A percentile compares a stretch with the other conserved stretches of the same genome.
Conservation (phyloP, 2,329 filamentous ascomycete genomes). For the Talaromyces rugulosus region DNA sequence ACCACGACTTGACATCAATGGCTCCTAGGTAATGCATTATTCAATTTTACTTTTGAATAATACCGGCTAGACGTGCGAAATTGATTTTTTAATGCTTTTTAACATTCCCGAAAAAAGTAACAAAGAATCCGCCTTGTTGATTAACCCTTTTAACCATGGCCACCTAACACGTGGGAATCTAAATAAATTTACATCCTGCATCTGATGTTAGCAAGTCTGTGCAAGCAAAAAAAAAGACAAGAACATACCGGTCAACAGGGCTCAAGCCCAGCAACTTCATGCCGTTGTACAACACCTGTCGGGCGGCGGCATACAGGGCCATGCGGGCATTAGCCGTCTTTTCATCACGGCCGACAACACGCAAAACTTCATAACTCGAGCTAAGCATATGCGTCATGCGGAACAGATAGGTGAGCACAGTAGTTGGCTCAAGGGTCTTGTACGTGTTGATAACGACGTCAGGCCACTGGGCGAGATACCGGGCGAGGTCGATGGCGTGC, state of each 20-base stretch:
- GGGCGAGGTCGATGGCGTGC: slow-evolving; percentile 59
- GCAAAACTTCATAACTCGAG: slow-evolving; percentile 59
- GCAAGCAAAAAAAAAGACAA: neutral
- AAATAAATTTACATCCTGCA: neutral
- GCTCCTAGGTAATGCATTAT: neutral
- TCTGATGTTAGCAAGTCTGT: neutral
- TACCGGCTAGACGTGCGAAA: neutral
- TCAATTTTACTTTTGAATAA: neutral
- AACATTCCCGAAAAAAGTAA: neutral
- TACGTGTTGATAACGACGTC: slow-evolving; percentile 61
- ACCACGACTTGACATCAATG: no score
- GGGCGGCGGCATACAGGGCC: slow-evolving; percentile 58
- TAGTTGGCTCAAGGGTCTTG: slow-evolving; percentile 64
- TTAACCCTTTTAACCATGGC: no score
- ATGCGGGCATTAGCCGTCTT: slow-evolving; percentile 57
- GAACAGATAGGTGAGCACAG: slow-evolving; percentile 64
- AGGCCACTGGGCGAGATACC: slow-evolving; percentile 60
- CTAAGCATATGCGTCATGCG: slow-evolving; percentile 61
- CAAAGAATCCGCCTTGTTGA: neutral
- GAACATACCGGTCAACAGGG: slow-evolving; percentile 57
- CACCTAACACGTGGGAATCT: neutral
- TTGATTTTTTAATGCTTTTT: neutral
- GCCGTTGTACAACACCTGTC: slow-evolving; percentile 62
- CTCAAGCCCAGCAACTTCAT: slow-evolving; percentile 62
- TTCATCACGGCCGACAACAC: slow-evolving; percentile 57